Evolutionary conservation across 148 eudicot genomes (phyloP), one percentile per base, ranked within the genome.

Genomic region (Vaccinium vitisidaea): DNA sequence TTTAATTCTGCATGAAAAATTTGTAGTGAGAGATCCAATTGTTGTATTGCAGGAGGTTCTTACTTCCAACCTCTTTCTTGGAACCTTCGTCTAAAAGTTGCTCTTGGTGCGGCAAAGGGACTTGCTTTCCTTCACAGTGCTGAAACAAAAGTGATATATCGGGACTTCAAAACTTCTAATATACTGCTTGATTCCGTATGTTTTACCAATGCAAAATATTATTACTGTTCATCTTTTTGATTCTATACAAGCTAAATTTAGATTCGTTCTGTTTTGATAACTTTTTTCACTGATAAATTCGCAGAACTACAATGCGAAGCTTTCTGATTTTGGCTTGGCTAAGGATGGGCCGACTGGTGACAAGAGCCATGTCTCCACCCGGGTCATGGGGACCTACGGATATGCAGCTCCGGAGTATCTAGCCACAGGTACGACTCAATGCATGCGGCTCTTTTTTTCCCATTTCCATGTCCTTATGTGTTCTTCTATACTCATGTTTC

Each of bases 371-470:
- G 98, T 95, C 74, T 94, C 98, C 32, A 95, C 98, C n/a, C 88
- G 98, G 81, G 94, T 95, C 53, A 92, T 95, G 94, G 98, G 98
- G 12, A 94, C 98, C 83, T 93, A 95, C 61, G 98, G 98, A 81
- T 95, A 95, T 85, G 98, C 98, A 79, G 98, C 97, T 76, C 98
- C 98, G 2, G 98, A 95, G 81, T 95, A 95, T 92, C 91, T 95
- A 79, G 95, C 98, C 25, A 95, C 98, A 16, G 98, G 98, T 95
- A 93, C 77, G 80, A 39, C 74, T 81, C 6, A 75, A n/a, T 78
- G 5, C 18, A 30, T 7, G 27, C 67, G 69, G 27, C 10, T 43
- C 46, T 43, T 27, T 49, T 50, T 52, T 77, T 61, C 27, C 16
- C 55, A 8, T 48, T 12, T 49, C 55, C 30, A 18, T 70, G 43